Evolutionary conservation across 345 rosid genomes (phyloP), one percentile per base, ranked within the genome.

Genomic region (Raphanus raphanistrum): DNA sequence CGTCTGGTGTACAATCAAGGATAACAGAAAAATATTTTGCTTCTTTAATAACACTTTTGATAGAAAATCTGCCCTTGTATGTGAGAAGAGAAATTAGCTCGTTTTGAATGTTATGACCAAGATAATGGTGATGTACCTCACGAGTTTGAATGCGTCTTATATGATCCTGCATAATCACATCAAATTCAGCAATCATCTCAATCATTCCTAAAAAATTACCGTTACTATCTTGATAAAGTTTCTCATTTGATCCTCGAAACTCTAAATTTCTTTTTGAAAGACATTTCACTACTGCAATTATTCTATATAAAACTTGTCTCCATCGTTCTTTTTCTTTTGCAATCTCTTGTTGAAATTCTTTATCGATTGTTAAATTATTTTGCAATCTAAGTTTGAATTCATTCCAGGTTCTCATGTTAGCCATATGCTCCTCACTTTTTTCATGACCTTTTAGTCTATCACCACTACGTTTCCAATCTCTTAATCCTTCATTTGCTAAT

Each of bases 181-280:
- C 45, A 38, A 38, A 38, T 38, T 38, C 45, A 38, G 45, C 45
- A 38, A 38, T 38, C 45, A 38, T 38, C 43, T 36, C 43, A 36
- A 36, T 38, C 45, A 38, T 38, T 38, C 45, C 45, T 10, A 38
- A 38, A 38, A 38, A 38, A 38, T 31, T 54, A 55, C 31, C 50
- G 33, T 54, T 70, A 32, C 73, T 69, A 69, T 69, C 21, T 54
- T 69, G 16, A 21, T 69, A 17, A 16, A 69, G 6, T 31, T 11
- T 33, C 28, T 31, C 63, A 69, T 12, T 69, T 54, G 73, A 9
- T 5, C 63, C 63, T 9, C 73, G 12, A 54, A 69, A 54, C 0
- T 31, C 73, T 7, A 69, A 11, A 69, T 54, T 31, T 17, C 8
- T 16, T 69, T 16, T 69, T 0, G 63, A 9, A 54, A 69, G 73